These are phyloP conservation scores for Verticillium tricorpus DNA, from an alignment of 2,329 filamentous ascomycete genomes.

Conservation along the genomic window DNA sequence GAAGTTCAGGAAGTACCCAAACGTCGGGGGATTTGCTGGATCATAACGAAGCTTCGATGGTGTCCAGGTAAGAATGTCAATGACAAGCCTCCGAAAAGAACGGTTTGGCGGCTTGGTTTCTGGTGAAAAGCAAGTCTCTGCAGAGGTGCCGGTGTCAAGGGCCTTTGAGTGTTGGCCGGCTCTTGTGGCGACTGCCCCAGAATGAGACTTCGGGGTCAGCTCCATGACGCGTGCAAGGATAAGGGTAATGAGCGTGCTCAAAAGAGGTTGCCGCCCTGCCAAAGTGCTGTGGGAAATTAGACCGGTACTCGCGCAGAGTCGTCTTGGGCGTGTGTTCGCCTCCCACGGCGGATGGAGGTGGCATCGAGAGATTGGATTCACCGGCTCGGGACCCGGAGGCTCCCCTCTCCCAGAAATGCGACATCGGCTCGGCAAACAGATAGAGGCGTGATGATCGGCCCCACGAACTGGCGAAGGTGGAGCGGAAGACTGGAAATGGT, in stretches of 20 bases:
- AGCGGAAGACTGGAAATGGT: neutral
- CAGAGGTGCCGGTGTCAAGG: neutral
- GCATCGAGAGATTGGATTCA: neutral
- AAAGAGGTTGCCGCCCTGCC: neutral
- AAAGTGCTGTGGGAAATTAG: neutral
- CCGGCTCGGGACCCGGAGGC: neutral
- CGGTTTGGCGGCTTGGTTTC: neutral
- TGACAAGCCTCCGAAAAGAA: neutral
- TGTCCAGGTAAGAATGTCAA: constrained; percentile 44
- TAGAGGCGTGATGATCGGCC: neutral
- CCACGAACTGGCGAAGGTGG: neutral
- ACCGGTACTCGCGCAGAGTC: neutral
- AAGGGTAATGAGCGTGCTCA: neutral
- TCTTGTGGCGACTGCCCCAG: neutral
- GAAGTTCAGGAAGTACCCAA: constrained; percentile 65
- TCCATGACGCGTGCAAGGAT: neutral
- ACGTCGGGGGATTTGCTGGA: constrained; percentile 58
- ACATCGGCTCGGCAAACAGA: neutral
- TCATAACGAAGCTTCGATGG: constrained; percentile 67
- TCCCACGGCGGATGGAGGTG: neutral
- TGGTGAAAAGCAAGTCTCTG: neutral
- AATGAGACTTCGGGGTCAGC: too few species aligned
- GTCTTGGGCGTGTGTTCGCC: neutral
- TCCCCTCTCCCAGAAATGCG: neutral
- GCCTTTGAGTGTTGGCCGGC: neutral